Base-by-base conservation (phyloP, 2,329 filamentous ascomycete species). In the Monosporascus ibericus region DNA sequence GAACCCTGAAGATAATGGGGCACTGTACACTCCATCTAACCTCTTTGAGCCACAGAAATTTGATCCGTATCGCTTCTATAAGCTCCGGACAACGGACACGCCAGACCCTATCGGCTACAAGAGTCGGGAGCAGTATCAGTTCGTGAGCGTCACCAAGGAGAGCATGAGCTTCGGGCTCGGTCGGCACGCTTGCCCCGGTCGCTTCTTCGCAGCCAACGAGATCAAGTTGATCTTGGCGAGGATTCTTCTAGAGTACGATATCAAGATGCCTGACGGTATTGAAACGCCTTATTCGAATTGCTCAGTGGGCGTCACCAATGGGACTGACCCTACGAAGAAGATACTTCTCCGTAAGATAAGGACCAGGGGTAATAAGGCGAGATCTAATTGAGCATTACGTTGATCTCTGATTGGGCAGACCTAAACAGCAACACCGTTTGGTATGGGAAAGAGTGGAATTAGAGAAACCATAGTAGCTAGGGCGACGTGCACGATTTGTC, bases 121-220 rank as follows among this genome's bases (percentile, higher is more conserved):
- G 14, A 49, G 25, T 20, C 34, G 38, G 36, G 48, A 49, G 36
- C 38, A 51, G 37, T 48, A 50, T 30, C 58, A 52, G 36, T 53
- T 55, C 24, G 55, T 55, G 6, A 47, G 40, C 14, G 40, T 47
- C 9, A 51, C 42, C 4, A 50, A 48, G 17, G 48, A 53, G 18
- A 49, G 56, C 30, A 55, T 63, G 55, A 55, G 52, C n/a, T 56
- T 56, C 40, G 53, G 55, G 14, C 34, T 44, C 25, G 55, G 55
- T 6, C 40, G 25, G 36, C 37, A 54, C 22, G 54, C 54, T 14
- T 63, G 60, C 17, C 61, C 60, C 0, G 59, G 60, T 9, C 47
- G 60, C 7, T 63, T 64, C 51, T 62, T 64, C 40, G 61, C 58
- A 1, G 54, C 54, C 6, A 57, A 60, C 18, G 58, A 59, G 51